These are phyloP conservation scores for Aspergillus texensis DNA, from an alignment of 2,329 filamentous ascomycete species.

Conservation along the genomic window DNA sequence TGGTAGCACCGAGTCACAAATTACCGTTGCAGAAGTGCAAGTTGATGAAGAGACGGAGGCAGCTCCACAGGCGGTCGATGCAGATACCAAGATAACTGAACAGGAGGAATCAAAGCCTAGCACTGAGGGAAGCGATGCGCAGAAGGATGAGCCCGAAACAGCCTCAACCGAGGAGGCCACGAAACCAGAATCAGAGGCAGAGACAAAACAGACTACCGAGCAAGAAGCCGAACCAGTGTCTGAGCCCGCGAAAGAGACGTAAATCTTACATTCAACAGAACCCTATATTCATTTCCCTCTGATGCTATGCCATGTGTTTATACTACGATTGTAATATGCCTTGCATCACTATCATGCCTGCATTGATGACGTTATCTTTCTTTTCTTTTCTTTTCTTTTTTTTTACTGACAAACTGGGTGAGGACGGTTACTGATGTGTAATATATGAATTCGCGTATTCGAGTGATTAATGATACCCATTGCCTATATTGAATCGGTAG, in stretches of 20 bases:
- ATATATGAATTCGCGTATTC: constrained; percentile 20
- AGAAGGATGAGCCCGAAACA: background rate
- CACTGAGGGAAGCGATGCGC: background rate
- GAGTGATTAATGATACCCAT: constrained; percentile 27
- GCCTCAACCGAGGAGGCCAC: background rate
- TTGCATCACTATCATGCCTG: constrained; percentile 10
- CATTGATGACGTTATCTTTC: constrained; percentile 4
- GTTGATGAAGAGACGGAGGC: constrained; percentile 17
- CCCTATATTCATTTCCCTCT: constrained; percentile 3
- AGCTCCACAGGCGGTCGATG: constrained; percentile 9
- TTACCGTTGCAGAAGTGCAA: constrained; percentile 25
- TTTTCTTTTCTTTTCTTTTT: background rate
- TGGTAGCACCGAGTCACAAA: constrained; percentile 18
- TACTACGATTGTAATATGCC: constrained; percentile 23
- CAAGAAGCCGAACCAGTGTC: constrained; percentile 3
- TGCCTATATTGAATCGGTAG: background rate
- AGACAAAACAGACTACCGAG: constrained; percentile 12
- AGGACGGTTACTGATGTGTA: constrained; percentile 20
- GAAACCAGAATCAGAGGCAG: constrained; percentile 14
- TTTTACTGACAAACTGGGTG: constrained; percentile 3
- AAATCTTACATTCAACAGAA: constrained; percentile 2
- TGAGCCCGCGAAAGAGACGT: constrained; percentile 17
- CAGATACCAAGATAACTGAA: constrained; percentile 10
- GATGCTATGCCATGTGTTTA: constrained; percentile 15
- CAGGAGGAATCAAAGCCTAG: constrained; percentile 8